phyloP scores from a whole-genome alignment of 1,284 basidiomycete species.

The Boletus smithii region DNA sequence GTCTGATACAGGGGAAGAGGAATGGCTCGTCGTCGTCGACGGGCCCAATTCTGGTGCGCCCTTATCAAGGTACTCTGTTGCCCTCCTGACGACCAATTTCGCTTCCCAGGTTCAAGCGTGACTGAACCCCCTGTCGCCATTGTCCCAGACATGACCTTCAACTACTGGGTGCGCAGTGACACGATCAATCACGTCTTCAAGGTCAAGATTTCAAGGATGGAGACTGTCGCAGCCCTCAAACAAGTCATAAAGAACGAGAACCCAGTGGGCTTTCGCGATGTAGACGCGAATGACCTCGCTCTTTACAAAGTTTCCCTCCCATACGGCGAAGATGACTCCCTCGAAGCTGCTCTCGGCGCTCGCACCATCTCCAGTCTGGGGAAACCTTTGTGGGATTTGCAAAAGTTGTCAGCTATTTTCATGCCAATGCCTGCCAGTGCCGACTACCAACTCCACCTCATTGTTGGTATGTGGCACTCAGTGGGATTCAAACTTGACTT shows the following conservation, averaged over 20 bases:
- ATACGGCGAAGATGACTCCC: not conserved
- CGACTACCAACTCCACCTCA: not conserved
- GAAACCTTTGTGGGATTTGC: not conserved
- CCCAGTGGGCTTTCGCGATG: not conserved
- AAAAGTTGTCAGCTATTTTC: not conserved
- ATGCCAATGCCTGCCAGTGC: not conserved
- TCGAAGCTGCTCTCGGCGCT: not conserved
- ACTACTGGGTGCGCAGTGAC: not conserved
- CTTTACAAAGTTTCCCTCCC: not conserved
- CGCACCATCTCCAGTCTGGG: not conserved
- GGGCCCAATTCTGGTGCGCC: not conserved
- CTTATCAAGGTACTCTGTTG: not conserved
- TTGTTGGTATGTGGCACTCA: not conserved
- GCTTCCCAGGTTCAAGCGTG: not conserved
- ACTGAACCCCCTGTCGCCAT: not conserved
- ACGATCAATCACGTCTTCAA: not conserved
- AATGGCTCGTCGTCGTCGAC: not conserved
- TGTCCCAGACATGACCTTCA: not conserved
- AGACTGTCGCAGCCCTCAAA: not conserved
- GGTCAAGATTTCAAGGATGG: slow-evolving; percentile 1
- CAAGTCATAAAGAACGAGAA: not conserved
- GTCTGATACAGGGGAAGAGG: too few species aligned
- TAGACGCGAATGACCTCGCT: not conserved
- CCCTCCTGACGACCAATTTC: not conserved
- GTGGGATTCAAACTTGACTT: not conserved